Evolutionary conservation across 305 asterid species (phyloP), one percentile per base, ranked within the genome.

Genomic region (Fraxinus nigra): DNA sequence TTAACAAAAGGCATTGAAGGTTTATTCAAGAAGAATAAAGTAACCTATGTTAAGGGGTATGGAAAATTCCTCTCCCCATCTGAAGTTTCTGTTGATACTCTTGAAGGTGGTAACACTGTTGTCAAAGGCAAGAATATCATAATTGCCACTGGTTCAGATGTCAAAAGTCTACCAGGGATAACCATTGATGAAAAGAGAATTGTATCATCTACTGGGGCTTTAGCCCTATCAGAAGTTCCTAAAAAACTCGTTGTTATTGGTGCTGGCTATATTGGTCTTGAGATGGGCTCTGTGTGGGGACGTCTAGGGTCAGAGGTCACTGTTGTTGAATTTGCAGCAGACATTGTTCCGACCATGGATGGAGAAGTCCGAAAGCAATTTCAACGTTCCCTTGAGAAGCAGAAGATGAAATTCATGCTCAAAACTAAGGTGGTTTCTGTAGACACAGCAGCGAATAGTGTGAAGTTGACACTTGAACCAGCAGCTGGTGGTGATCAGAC

Each of bases 231-330:
- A 72, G 97, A 96, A 85, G 59, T 96, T 63, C 99, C 99, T 0
- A 91, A 90, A 84, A 90, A 81, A 13, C 82, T 90, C 28, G 87
- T 87, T 46, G 90, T 90, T 82, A 86, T 90, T 51, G 90, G 91
- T 37, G 90, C 91, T 24, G 90, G 91, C 6, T 86, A 87, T 80
- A 88, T 88, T 51, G 88, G 88, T 78, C 94, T 96, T 38, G 99
- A 96, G 84, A 94, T 96, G 98, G 99, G 99, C 28, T 93, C 97
- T 56, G 98, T 96, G 22, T 96, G 99, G 99, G 93, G 92, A 18
- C 97, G 99, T 43, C 92, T 92, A 75, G 99, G 98, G 72, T 93
- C 99, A 18, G 96, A 96, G 89, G 94, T 96, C 33, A 92, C 93
- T 30, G 99, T 96, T 35, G 98, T 96, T 77, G 98, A 94, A 85